Evolutionary conservation across 2,329 filamentous ascomycete species (phyloP).

Genomic region (Claviceps africana): DNA sequence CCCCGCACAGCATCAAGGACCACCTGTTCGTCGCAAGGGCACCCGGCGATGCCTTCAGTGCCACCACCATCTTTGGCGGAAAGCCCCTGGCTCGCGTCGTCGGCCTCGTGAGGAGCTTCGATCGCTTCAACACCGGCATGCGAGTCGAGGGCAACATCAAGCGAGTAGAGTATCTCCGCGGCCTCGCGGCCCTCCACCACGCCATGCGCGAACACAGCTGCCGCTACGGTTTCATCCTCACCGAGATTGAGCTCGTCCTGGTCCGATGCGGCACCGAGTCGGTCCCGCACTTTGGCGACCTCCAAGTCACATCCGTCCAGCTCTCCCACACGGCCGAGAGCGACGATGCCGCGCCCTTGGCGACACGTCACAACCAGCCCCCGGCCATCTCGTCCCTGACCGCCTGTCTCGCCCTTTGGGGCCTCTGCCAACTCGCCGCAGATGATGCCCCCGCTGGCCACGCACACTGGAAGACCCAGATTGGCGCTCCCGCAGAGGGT

Average conservation of each 20-base stretch:
- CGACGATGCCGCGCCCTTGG: conserved; percentile 23
- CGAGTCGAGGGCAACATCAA: conserved; percentile 71
- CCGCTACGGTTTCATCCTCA: conserved; percentile 91
- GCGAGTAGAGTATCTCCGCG: conserved; percentile 77
- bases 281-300: conserved; percentile 73
- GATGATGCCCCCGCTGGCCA: conserved; percentile 42
- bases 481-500: conserved; percentile 60
- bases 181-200: conserved; percentile 73
- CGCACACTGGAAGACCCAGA: conserved; percentile 52
- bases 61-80: conserved; percentile 34
- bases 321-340: conserved; percentile 29
- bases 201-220: conserved; percentile 89
- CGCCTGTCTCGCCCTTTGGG: conserved; percentile 63
- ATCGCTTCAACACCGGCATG: conserved; percentile 93
- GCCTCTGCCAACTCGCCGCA: conserved; percentile 56
- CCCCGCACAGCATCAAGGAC: conserved; percentile 27
- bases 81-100: conserved; percentile 48
- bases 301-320: conserved; percentile 57
- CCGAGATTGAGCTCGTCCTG: conserved; percentile 85
- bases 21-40: conserved; percentile 54
- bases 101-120: conserved; percentile 80
- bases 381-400: conserved; percentile 38
- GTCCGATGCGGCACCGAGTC: conserved; percentile 63
- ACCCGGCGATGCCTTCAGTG: conserved; percentile 40
- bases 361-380: too few species aligned